Evolutionary conservation across 257 asterid species (phyloP), one percentile per base, ranked within the genome.

Genomic region (Przewalskia tangutica): DNA sequence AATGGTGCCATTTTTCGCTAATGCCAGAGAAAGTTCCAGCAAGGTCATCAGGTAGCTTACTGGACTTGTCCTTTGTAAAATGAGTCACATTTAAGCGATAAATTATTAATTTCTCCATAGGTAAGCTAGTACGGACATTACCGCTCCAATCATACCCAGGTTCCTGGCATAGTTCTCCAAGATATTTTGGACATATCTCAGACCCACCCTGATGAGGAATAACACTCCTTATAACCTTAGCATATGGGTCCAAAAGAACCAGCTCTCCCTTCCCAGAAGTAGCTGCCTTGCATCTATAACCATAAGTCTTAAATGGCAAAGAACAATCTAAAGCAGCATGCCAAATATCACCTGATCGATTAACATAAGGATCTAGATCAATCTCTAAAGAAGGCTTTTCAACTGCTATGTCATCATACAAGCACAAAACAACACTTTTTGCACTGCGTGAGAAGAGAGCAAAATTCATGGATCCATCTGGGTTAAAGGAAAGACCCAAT

Each of bases 331-430:
- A 11, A 81, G 86, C 87, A 59, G 90, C 95, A 89, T 96, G 99
- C 98, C 99, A 96, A 82, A 96, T 86, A 85, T 91, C 87, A 77
- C 98, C 98, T 2, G 97, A 70, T 34, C 91, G 94, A 78, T 96
- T 94, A 77, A 93, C 89, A 78, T 92, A 91, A 13, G 97, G 95
- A 88, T 96, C 99, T 83, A 96, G 91, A 85, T 96, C 97, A 87
- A 96, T 92, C 91, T 96, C 98, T 85, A 94, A 71, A 83, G 90
- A 86, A 85, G 99, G 98, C 48, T 89, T 86, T 42, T 88, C 92
- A 50, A 64, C 81, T 62, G 38, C 62, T 62, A 82, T n/a, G 77
- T 90, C 93, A 40, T 89, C 84, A 86, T 91, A 96, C 84, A 96
- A 90, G 86, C 99, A 96, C 13, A 96, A 83, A 83, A 86, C 90